Base-by-base conservation (phyloP, 768 basidiomycete species). In the Naganishia onofrii region DNA sequence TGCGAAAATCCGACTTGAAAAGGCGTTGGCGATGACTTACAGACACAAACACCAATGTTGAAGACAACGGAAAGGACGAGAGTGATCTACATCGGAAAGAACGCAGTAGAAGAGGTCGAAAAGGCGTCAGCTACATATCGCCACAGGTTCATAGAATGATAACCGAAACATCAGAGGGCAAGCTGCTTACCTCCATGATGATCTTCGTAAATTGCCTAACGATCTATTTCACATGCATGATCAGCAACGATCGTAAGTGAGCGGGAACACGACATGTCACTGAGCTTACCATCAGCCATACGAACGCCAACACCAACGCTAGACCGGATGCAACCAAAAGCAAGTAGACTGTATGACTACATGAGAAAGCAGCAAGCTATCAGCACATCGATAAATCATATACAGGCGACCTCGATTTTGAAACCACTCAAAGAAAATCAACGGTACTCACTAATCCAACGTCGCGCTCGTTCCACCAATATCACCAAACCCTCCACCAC, bases 321-420 rank as follows among this genome's bases (percentile, higher is more conserved):
- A 87, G 85, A 8, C 85, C 90, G 2, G 88, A 87, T 52, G 90
- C 86, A 52, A 92, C 82, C 32, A 92, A 84, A 10, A 92, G 82
- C n/a, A 92, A 85, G 75, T 88, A 90, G 2, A 87, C 87, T 0
- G 90, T 88, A 74, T 88, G 87, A 78, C 89, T 89, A 60, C 48
- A 21, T 46, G 2, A 23, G 21, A 2, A 51, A 7, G 5, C 15
- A 21, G n/a, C 15, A 58, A 2, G 3, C 68, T 7, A n/a, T 38
- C 19, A 58, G 31, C 54, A 53, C 54, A 28, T n/a, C 42, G 31
- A 13, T 46, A 19, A 42, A 12, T 42, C 42, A 2, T 7, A 42
- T 15, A 8, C 15, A 42, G 42, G 9, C 42, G 42, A 42, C 42
- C 9, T 5, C 51, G 29, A 56, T 36, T 3, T 34, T 36, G 4